Conservation (phyloP, 2,329 filamentous ascomycete genomes). For the Aquanectria penicillioides region DNA sequence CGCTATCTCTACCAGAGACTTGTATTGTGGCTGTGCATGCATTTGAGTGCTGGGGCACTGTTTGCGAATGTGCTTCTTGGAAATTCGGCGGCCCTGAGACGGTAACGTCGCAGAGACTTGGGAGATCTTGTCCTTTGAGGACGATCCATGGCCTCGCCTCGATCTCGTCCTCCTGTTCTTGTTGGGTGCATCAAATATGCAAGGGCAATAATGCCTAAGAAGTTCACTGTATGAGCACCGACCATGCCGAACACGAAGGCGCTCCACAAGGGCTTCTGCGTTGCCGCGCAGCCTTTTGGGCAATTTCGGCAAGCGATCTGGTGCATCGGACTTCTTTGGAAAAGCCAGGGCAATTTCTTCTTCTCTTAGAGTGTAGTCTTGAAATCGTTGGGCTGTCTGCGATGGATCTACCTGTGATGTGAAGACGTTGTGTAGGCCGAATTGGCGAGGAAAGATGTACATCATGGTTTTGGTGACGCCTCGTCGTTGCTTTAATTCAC, state of each 20-base stretch:
- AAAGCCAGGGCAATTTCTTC: conserved; percentile 71
- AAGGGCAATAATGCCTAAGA: conserved; percentile 83
- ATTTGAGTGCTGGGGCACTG: conserved; percentile 12
- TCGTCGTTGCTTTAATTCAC: conserved; percentile 30
- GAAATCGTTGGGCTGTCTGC: conserved; percentile 77
- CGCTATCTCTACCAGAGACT: conserved; percentile 72
- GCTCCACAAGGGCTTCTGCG: conserved; percentile 67
- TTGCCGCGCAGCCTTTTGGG: conserved; percentile 77
- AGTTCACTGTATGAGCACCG: conserved; percentile 84
- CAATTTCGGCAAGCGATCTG: conserved; percentile 46
- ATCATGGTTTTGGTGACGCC: conserved; percentile 81
- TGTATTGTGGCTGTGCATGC: conserved; percentile 23
- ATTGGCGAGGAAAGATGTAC: conserved; percentile 94
- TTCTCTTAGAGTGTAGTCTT: conserved; percentile 88
- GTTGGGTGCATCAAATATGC: conserved; percentile 38
- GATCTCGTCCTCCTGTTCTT: conserved; percentile 8
- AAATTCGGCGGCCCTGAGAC: conserved; percentile 24
- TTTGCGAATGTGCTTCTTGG: conserved; percentile 21
- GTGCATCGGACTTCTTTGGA: conserved; percentile 22
- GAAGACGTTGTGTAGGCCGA: conserved; percentile 92
- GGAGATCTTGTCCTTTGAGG: conserved; percentile 8
- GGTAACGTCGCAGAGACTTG: conserved; percentile 1
- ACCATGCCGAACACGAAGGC: conserved; percentile 75
- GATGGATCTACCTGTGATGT: conserved; percentile 71
- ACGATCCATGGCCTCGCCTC: conserved; percentile 10